These are phyloP conservation scores for Kwoniella dejecticola DNA, from an alignment of 768 basidiomycete genomes.

Conservation along the genomic window DNA sequence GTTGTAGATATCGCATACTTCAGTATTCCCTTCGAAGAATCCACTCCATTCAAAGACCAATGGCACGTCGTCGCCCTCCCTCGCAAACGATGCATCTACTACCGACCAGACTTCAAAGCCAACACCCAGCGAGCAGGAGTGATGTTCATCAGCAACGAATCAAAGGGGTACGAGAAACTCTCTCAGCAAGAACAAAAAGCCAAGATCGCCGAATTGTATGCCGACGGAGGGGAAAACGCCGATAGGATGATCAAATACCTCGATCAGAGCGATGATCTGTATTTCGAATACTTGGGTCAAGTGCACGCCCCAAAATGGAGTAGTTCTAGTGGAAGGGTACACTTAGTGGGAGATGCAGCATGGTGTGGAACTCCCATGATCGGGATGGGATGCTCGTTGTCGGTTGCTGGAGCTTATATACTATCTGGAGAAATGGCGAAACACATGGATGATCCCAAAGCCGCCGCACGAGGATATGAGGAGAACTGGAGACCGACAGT, in stretches of 20 bases:
- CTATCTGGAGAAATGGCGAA: conserved; percentile 32
- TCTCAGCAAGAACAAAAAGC: conserved; percentile 19
- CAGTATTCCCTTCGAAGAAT: conserved; percentile 17
- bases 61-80: neutral
- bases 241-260: conserved; percentile 26
- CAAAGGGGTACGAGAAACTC: conserved; percentile 20
- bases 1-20: conserved; percentile 24
- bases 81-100: neutral
- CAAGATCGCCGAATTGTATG: conserved; percentile 14
- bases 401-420: conserved; percentile 38
- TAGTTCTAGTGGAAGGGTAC: conserved; percentile 15
- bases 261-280: conserved; percentile 29
- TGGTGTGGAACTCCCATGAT: conserved; percentile 37
- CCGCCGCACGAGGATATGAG: conserved; percentile 6
- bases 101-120: conserved; percentile 5
- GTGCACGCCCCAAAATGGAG: conserved; percentile 22
- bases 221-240: conserved; percentile 31
- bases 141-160: neutral
- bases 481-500: neutral
- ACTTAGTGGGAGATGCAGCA: conserved; percentile 39
- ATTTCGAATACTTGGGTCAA: conserved; percentile 33
- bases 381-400: conserved; percentile 38
- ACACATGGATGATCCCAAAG: neutral
- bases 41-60: conserved; percentile 1
- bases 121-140: neutral